These are phyloP conservation scores for Wickerhamomyces alni DNA, from an alignment of 805 yeast species.

Conservation along the genomic window DNA sequence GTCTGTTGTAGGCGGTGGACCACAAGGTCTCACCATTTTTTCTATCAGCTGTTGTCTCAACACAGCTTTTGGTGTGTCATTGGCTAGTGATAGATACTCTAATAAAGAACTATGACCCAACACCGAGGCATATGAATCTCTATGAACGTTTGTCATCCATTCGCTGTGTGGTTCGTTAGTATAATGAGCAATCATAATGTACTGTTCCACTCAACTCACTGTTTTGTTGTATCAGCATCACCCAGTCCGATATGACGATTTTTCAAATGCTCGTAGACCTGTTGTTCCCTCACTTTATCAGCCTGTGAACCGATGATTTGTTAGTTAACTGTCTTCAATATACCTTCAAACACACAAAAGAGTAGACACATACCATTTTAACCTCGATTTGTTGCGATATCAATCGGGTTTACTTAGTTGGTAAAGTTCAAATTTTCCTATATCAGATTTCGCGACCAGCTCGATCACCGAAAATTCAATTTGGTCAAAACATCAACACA, in stretches of 20 bases:
- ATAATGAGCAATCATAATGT: no score
- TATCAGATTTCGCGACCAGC: no score
- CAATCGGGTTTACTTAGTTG: no score
- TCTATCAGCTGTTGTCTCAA: constrained; percentile 29
- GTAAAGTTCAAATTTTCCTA: no score
- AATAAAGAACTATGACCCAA: constrained; percentile 53
- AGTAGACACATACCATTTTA: background rate
- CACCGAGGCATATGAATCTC: constrained; percentile 60
- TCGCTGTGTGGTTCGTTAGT: no score
- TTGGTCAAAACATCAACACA: no score
- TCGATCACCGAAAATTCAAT: no score
- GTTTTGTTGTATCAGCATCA: constrained; percentile 58
- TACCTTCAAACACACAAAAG: no score
- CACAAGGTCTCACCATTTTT: constrained; percentile 33
- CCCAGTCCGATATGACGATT: constrained; percentile 73
- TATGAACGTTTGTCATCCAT: constrained; percentile 59
- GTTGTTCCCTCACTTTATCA: constrained; percentile 57
- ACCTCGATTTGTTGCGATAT: no score
- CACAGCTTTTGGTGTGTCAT: constrained; percentile 37
- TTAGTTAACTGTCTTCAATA: no score
- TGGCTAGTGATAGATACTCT: constrained; percentile 47
- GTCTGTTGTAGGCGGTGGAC: constrained; percentile 7
- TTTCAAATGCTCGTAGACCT: constrained; percentile 48
- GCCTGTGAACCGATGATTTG: constrained; percentile 34
- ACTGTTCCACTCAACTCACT: no score